Percentiles rank a stretch among this genome's conserved stretches.
Evolutionary conservation across 352 stramenopile species (phyloP).

Genomic region (Pythium aphanidermatum): DNA sequence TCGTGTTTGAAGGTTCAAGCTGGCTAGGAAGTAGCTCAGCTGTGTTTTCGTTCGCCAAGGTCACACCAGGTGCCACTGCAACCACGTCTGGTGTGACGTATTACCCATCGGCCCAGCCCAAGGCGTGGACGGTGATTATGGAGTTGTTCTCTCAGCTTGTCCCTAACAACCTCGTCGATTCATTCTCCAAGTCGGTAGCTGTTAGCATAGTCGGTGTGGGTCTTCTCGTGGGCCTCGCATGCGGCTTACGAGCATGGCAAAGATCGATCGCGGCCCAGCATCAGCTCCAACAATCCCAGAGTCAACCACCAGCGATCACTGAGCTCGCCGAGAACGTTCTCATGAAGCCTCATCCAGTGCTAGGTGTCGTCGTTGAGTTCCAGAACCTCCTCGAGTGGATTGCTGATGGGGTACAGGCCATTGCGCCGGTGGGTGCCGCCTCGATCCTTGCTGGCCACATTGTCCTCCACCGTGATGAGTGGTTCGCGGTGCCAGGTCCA

Average conservation of each 20-base stretch:
- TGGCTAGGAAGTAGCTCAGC: slow-evolving; percentile 18
- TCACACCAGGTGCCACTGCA: slow-evolving; percentile 6
- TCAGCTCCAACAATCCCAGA: slow-evolving; percentile 6
- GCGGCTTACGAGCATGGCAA: slow-evolving; percentile 19
- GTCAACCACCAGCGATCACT: background rate
- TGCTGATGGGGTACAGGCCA: slow-evolving; percentile 21
- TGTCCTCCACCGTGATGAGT: slow-evolving; percentile 36
- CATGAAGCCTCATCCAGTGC: slow-evolving; percentile 31
- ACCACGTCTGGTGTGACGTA: slow-evolving; percentile 11
- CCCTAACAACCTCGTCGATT: slow-evolving; percentile 18
- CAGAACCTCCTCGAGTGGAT: slow-evolving; percentile 47
- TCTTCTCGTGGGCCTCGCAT: slow-evolving; percentile 18
- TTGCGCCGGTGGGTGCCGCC: slow-evolving; percentile 31
- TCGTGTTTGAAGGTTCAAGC: background rate
- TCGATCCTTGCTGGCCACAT: slow-evolving; percentile 35
- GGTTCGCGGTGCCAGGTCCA: slow-evolving; percentile 23
- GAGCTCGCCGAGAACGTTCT: slow-evolving; percentile 14
- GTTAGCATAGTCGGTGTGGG: slow-evolving; percentile 17
- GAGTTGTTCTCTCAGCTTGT: slow-evolving; percentile 11
- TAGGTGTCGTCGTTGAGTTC: slow-evolving; percentile 37
- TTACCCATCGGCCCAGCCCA: slow-evolving; percentile 11
- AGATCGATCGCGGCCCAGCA: slow-evolving; percentile 19
- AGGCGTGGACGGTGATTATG: background rate
- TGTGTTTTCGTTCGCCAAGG: slow-evolving; percentile 7
- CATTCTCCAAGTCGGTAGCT: slow-evolving; percentile 14